Percentiles rank a stretch among this genome's conserved stretches.
phyloP scores from a whole-genome alignment of 305 asterid species.

The Withania somnifera region DNA sequence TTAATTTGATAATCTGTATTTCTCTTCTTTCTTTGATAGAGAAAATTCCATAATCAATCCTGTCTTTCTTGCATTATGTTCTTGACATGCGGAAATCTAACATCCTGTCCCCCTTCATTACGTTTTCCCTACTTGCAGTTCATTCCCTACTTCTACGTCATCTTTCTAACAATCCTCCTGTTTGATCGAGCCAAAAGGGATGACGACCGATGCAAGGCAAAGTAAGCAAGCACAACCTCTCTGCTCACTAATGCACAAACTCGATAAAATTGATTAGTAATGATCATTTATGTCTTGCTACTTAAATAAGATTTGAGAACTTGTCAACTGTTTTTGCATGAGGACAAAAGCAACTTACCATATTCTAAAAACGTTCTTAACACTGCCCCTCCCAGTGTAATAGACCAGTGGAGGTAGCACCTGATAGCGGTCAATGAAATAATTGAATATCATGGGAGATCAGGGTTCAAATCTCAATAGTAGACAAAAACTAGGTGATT shows the following conservation, averaged over 20 bases:
- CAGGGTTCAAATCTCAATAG: neutral
- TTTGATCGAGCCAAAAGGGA: constrained; percentile 85
- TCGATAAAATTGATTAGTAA: neutral
- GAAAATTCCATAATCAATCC: neutral
- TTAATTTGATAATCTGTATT: neutral
- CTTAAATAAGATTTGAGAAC: neutral
- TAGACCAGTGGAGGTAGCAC: neutral
- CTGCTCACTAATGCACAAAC: neutral
- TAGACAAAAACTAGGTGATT: neutral
- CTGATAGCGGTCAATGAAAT: neutral
- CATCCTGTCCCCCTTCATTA: neutral
- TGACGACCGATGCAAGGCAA: constrained; percentile 81
- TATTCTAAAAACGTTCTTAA: neutral
- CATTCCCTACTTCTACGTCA: constrained; percentile 86
- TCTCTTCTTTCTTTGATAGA: neutral
- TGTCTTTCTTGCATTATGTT: neutral
- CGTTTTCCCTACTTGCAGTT: constrained; percentile 36
- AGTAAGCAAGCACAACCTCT: constrained; percentile 33
- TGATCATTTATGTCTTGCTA: neutral
- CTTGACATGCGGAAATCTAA: neutral
- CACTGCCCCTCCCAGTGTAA: neutral
- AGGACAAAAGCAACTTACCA: neutral
- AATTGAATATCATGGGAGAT: neutral
- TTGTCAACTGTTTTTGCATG: neutral
- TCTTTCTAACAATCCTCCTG: constrained; percentile 78